Percentiles rank a stretch among this genome's conserved stretches.
Evolutionary conservation across 192 early-diverging fungal species (phyloP).

Genomic region (Thoreauomyces humboldtii): DNA sequence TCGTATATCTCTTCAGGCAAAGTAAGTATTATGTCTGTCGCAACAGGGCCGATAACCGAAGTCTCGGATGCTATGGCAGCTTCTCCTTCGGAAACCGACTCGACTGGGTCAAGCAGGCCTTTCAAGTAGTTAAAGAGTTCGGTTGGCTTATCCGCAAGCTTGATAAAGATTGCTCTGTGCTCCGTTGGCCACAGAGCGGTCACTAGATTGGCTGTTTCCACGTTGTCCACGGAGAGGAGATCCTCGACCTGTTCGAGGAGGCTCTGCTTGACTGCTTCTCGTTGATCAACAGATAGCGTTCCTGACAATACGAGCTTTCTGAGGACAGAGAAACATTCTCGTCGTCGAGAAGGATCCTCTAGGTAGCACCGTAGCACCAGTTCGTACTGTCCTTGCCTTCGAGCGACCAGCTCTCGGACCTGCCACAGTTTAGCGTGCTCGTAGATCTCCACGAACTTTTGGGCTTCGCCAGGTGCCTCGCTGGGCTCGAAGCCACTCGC

Average conservation of each 20-base stretch:
- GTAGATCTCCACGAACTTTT: conserved; percentile 2
- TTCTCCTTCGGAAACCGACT: background rate
- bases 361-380: conserved; percentile 40
- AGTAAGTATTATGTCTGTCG: too few species aligned
- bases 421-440: conserved; percentile 33
- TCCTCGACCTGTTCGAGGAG: conserved; percentile 15
- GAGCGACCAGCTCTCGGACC: conserved; percentile 33
- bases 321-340: conserved; percentile 23
- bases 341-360: conserved; percentile 21
- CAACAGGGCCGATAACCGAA: background rate
- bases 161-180: conserved; percentile 16
- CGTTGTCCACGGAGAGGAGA: conserved; percentile 26
- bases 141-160: conserved; percentile 18
- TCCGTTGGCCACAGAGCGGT: conserved; percentile 25
- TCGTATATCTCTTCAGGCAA: conserved; percentile 32
- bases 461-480: conserved; percentile 16
- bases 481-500: conserved; percentile 17
- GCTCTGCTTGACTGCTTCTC: conserved; percentile 18
- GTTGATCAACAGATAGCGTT: conserved; percentile 20
- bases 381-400: conserved; percentile 16
- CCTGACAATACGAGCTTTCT: conserved; percentile 12
- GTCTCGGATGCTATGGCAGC: background rate
- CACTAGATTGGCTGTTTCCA: conserved; percentile 31
- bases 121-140: conserved; percentile 25
- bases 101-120: conserved; percentile 24